These are phyloP conservation scores for Aspergillus cejpii DNA, from an alignment of 2,329 filamentous ascomycete genomes.

Conservation along the genomic window DNA sequence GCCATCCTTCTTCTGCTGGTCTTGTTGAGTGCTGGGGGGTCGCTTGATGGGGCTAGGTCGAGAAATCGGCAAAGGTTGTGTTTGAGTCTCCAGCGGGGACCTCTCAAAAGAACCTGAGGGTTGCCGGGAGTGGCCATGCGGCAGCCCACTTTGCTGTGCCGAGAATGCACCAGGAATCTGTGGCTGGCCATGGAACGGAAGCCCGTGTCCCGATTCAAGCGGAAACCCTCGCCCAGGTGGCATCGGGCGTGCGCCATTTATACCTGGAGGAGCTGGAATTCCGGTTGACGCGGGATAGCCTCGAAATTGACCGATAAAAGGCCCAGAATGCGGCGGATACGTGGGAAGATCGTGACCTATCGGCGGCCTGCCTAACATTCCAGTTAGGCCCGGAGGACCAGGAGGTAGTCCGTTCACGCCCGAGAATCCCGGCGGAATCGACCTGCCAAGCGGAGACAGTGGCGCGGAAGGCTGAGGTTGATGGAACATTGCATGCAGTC, in stretches of 20 bases:
- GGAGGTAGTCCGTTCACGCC: conserved; percentile 48
- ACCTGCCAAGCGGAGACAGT: conserved; percentile 61
- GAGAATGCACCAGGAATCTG: conserved; percentile 36
- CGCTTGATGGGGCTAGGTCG: conserved; percentile 82
- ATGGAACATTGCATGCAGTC: conserved; percentile 47
- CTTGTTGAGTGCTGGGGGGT: conserved; percentile 63
- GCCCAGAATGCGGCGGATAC: conserved; percentile 48
- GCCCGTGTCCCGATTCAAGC: conserved; percentile 42
- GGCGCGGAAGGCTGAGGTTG: conserved; percentile 56
- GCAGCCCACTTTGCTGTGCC: conserved; percentile 35
- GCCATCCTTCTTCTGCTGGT: conserved; percentile 37
- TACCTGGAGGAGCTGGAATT: conserved; percentile 52
- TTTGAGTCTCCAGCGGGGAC: conserved; percentile 53
- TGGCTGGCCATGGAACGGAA: conserved; percentile 39
- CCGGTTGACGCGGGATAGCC: conserved; percentile 47
- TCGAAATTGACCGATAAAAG: conserved; percentile 51
- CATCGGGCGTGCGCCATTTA: conserved; percentile 56
- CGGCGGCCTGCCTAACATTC: conserved; percentile 47
- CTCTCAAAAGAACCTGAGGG: conserved; percentile 59
- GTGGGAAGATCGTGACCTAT: conserved; percentile 50
- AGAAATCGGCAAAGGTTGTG: conserved; percentile 64
- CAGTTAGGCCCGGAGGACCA: conserved; percentile 50
- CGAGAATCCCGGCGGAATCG: conserved; percentile 46
- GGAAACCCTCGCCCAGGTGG: conserved; percentile 51
- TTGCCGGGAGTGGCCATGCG: conserved; percentile 65